Evolutionary conservation across 164 flowering plant genomes (phyloP).

Genomic region (Tetracentron sinense): DNA sequence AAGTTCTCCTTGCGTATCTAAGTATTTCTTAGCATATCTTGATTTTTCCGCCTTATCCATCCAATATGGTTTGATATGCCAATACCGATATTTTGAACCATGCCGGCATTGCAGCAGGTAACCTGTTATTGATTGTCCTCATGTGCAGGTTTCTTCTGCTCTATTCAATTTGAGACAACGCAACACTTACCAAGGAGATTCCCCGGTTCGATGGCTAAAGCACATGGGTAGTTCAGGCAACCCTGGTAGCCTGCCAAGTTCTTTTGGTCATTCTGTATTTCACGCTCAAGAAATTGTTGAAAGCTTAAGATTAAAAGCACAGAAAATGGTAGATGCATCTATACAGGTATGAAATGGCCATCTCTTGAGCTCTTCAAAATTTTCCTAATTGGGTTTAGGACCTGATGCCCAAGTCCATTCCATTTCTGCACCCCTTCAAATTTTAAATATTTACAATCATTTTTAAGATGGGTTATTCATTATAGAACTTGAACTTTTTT

Average conservation of each 20-base stretch:
- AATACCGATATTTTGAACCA: no score
- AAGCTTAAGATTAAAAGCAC: slow-evolving; percentile 52
- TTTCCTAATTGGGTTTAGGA: no score
- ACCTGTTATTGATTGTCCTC: neutral
- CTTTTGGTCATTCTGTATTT: slow-evolving; percentile 29
- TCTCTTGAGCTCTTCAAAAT: no score
- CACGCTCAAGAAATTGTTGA: slow-evolving; percentile 51
- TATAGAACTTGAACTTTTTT: no score
- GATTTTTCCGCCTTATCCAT: no score
- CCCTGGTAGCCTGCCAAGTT: slow-evolving; percentile 16
- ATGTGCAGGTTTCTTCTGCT: slow-evolving; percentile 54
- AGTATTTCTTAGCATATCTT: no score
- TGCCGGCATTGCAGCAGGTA: neutral
- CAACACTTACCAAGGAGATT: slow-evolving; percentile 49
- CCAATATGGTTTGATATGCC: no score
- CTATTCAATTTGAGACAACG: slow-evolving; percentile 49
- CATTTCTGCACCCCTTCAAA: no score
- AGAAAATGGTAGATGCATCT: slow-evolving; percentile 58
- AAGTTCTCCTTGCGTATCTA: no score
- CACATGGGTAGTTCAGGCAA: slow-evolving; percentile 18
- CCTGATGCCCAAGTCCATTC: no score
- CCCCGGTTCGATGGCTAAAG: slow-evolving; percentile 26
- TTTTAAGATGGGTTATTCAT: neutral
- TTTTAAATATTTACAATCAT: no score
- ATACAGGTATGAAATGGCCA: slow-evolving; percentile 41